Percentiles rank a stretch among this genome's conserved stretches.
Evolutionary conservation across 2,329 filamentous ascomycete genomes (phyloP).

Genomic region (Trichoderma koningiopsis): DNA sequence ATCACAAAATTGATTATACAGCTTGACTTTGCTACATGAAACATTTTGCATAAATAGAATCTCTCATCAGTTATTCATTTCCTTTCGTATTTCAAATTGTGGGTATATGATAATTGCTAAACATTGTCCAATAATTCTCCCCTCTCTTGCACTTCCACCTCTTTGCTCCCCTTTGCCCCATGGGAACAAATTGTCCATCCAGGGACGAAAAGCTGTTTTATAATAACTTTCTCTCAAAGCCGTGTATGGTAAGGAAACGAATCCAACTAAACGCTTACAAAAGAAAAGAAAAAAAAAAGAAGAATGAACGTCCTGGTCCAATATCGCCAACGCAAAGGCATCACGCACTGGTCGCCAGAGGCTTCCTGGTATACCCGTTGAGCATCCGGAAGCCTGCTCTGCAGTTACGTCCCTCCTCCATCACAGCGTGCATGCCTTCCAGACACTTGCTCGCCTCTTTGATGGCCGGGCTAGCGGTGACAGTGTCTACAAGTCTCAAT

Average conservation of each 20-base stretch:
- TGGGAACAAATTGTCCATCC: background rate
- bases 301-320: constrained; percentile 12
- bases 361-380: constrained; percentile 66
- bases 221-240: background rate
- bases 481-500: constrained; percentile 55
- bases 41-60: background rate
- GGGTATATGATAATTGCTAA: background rate
- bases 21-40: background rate
- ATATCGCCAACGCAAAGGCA: background rate
- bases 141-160: background rate
- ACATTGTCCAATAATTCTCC: background rate
- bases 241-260: background rate
- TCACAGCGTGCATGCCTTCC: constrained; percentile 60
- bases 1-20: background rate
- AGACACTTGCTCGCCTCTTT: constrained; percentile 61
- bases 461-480: constrained; percentile 53
- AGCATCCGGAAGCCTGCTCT: constrained; percentile 64
- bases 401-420: constrained; percentile 64
- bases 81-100: background rate
- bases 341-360: constrained; percentile 36
- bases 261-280: background rate
- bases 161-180: background rate
- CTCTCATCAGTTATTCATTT: background rate
- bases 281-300: background rate
- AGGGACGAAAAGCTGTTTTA: background rate